Percentiles rank a stretch among this genome's conserved stretches.
Conservation (phyloP, 1,139 yeast genomes). For the Yamadazyma diddensiae region DNA sequence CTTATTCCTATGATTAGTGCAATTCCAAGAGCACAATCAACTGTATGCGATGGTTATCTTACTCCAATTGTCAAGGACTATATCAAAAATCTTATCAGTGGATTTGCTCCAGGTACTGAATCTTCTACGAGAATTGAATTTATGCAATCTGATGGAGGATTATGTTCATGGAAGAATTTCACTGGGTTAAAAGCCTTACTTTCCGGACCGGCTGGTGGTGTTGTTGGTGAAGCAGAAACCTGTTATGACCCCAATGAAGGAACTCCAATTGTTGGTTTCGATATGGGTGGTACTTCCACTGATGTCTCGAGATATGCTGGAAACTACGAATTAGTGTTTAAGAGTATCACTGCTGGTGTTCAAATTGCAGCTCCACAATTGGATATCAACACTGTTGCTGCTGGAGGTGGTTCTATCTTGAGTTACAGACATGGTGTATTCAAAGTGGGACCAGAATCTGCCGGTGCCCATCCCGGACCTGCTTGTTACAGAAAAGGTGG, state of each 20-base stretch:
- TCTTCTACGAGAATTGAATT: conserved; percentile 33
- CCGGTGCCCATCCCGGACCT: conserved; percentile 58
- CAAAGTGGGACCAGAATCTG: conserved; percentile 54
- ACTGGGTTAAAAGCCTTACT: conserved; percentile 50
- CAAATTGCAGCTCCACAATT: conserved; percentile 55
- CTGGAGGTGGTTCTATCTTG: conserved; percentile 57
- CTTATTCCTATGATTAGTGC: conserved; percentile 73
- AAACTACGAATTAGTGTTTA: conserved; percentile 47
- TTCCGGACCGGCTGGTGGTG: conserved; percentile 63
- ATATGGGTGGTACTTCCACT: conserved; percentile 62
- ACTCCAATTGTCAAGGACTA: conserved; percentile 71
- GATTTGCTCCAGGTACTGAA: conserved; percentile 47
- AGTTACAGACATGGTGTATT: conserved; percentile 48
- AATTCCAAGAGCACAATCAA: conserved; percentile 67
- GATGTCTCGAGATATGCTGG: conserved; percentile 50
- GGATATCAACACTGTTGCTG: conserved; percentile 58
- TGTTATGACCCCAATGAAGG: conserved; percentile 38
- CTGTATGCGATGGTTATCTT: conserved; percentile 73
- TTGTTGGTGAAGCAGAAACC: conserved; percentile 53
- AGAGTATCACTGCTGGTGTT: conserved; percentile 52
- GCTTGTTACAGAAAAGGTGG: conserved; percentile 58
- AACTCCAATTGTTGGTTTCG: conserved; percentile 51
- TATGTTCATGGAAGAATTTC: conserved; percentile 45
- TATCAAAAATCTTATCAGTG: conserved; percentile 55
- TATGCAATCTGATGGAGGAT: conserved; percentile 60